These are phyloP conservation scores for Lichtheimia corymbifera DNA, from an alignment of 371 early-diverging fungal genomes.

Conservation along the genomic window DNA sequence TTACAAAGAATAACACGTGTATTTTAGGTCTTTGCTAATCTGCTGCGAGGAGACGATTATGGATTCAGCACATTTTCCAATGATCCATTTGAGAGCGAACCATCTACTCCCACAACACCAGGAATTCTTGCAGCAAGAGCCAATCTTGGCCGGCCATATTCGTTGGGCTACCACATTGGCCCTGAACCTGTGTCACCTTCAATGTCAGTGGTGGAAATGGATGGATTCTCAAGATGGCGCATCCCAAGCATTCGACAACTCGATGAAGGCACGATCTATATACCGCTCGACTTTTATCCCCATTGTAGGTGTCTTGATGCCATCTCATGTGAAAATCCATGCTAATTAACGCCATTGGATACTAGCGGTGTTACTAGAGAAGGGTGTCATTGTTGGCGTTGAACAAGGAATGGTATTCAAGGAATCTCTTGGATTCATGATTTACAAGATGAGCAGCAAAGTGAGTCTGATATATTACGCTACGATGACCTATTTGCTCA, in stretches of 20 bases:
- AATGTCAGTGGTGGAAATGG: slow-evolving; percentile 25
- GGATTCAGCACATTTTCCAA: slow-evolving; percentile 28
- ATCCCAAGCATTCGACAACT: slow-evolving; percentile 36
- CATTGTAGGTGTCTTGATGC: slow-evolving; percentile 55
- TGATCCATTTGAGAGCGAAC: slow-evolving; percentile 33
- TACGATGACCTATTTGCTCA: not conserved
- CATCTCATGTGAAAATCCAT: too few species aligned
- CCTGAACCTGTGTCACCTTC: slow-evolving; percentile 30
- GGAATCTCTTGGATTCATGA: slow-evolving; percentile 57
- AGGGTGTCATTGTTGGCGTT: slow-evolving; percentile 80
- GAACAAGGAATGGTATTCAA: slow-evolving; percentile 67
- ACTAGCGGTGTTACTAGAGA: slow-evolving; percentile 71
- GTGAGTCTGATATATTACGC: slow-evolving; percentile 27
- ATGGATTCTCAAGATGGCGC: slow-evolving; percentile 37
- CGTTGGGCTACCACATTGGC: slow-evolving; percentile 37
- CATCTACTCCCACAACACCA: slow-evolving; percentile 41
- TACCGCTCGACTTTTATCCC: slow-evolving; percentile 81
- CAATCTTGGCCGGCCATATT: slow-evolving; percentile 38
- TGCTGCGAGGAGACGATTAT: slow-evolving; percentile 39
- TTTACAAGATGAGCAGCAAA: slow-evolving; percentile 72
- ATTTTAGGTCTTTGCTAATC: slow-evolving; percentile 46
- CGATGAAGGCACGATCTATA: slow-evolving; percentile 40
- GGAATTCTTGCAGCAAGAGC: slow-evolving; percentile 24
- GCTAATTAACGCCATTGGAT: not conserved
- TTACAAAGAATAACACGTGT: not conserved